These are phyloP conservation scores for Bassia scoparia DNA, from an alignment of 148 eudicot genomes.

Conservation along the genomic window DNA sequence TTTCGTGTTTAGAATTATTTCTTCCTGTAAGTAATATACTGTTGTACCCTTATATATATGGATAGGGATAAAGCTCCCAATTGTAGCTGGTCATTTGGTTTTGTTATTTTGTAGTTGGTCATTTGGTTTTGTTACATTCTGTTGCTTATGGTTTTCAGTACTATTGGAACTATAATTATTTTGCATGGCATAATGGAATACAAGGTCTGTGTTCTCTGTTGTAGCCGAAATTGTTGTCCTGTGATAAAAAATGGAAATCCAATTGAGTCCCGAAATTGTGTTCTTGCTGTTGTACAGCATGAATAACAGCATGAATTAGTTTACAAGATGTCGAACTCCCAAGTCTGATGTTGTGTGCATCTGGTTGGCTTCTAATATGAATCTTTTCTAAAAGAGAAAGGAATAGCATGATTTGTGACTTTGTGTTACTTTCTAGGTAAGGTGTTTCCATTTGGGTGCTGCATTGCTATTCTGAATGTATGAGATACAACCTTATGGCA, in stretches of 20 bases:
- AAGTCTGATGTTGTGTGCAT: not conserved
- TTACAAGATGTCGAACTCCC: not conserved
- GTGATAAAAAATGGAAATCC: not conserved
- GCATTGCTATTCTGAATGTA: not conserved
- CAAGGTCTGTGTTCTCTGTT: not conserved
- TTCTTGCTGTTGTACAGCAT: constrained; percentile 6
- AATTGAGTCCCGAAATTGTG: not conserved
- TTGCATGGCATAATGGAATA: not conserved
- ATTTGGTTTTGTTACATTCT: too few species aligned
- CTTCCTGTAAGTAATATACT: too few species aligned
- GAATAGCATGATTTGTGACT: not conserved
- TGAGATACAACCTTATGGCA: not conserved
- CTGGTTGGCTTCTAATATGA: not conserved
- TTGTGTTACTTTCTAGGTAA: not conserved
- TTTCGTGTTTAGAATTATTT: too few species aligned
- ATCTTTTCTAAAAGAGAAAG: not conserved
- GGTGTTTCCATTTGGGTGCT: not conserved
- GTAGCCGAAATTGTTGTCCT: not conserved
- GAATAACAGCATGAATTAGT: not conserved
- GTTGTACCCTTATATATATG: too few species aligned
- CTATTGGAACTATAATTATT: not conserved
- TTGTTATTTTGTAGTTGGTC: too few species aligned
- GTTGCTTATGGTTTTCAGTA: not conserved
- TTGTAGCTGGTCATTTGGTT: too few species aligned
- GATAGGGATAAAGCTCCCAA: too few species aligned